Evolutionary conservation across 495 filamentous ascomycete species (phyloP), one percentile per base, ranked within the genome.

Genomic region (Aspergillus saccharolyticus): DNA sequence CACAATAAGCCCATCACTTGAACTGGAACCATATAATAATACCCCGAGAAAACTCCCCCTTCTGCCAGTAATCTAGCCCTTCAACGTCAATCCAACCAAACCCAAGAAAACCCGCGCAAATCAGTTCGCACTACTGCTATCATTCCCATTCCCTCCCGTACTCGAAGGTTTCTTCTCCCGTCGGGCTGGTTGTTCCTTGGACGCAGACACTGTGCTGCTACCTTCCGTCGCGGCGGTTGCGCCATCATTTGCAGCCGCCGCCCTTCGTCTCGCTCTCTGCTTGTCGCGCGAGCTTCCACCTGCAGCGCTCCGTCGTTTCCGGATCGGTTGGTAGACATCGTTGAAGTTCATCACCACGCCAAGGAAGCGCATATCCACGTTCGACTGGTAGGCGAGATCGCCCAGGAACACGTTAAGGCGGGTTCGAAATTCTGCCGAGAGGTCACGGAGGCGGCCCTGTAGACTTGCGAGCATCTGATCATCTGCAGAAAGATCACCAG

Each of bases 281-380:
- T 69, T 73, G 44, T 79, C 75, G 58, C 33, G 67, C 56, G 68
- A 62, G 50, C 57, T 72, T 1, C 50, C 54, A 12, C 59, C 63
- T 45, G 62, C 42, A 14, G 66, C 61, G 44, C 75, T 69, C 69
- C 85, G 80, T 70, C 83, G 33, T 15, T 39, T 77, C 56, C 83
- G 80, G 45, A 83, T 80, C 3, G 89, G 87, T 70, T 87, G 79
- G 72, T 97, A 97, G 8, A 96, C 90, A 70, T 97, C 92, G 70
- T 99, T 99, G 68, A 99, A 99, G 67, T 97, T 99, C 90, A 99
- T 96, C 19, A 93, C 89, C 48, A 96, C 89, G 10, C 88, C 95
- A 58, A 99, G 75, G 75, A 97, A 96, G 44, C 92, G 82, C 88
- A 99, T 91, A 63, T 97, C 94, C 57, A 89, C 85, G 70, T 98